Conservation (phyloP, 805 yeast genomes). For the Wickerhamomyces queroliae region DNA sequence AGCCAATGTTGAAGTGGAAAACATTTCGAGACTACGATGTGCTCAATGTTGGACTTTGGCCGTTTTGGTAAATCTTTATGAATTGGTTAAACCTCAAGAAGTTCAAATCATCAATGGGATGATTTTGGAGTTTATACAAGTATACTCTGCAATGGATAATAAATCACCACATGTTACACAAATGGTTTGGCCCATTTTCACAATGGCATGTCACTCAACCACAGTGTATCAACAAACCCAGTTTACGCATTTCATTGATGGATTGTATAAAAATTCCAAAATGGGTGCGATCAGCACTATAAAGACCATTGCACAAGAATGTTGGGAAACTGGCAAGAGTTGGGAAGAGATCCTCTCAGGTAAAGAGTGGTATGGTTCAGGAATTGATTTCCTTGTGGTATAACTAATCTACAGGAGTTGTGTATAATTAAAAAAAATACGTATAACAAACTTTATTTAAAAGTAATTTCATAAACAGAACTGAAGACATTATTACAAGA, state of each 20-base stretch:
- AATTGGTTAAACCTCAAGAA: conserved; percentile 26
- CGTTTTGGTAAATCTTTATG: conserved; percentile 26
- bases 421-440: conserved; percentile 34
- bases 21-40: conserved; percentile 32
- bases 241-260: conserved; percentile 31
- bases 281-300: conserved; percentile 49
- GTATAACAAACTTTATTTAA: background rate
- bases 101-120: conserved; percentile 24
- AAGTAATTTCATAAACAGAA: background rate
- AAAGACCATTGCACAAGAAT: conserved; percentile 34
- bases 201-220: conserved; percentile 38
- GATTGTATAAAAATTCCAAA: conserved; percentile 39
- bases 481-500: conserved; percentile 9
- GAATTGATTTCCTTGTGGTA: conserved; percentile 40
- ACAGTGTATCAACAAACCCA: conserved; percentile 23
- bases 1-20: conserved; percentile 27
- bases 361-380: conserved; percentile 42
- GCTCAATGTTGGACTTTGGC: conserved; percentile 55
- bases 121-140: conserved; percentile 40
- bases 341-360: conserved; percentile 38
- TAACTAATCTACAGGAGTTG: background rate
- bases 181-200: conserved; percentile 60
- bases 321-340: conserved; percentile 39
- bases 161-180: conserved; percentile 46
- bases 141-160: conserved; percentile 39